Evolutionary conservation across 805 yeast genomes (phyloP).

Genomic region (Lachancea quebecensis): DNA sequence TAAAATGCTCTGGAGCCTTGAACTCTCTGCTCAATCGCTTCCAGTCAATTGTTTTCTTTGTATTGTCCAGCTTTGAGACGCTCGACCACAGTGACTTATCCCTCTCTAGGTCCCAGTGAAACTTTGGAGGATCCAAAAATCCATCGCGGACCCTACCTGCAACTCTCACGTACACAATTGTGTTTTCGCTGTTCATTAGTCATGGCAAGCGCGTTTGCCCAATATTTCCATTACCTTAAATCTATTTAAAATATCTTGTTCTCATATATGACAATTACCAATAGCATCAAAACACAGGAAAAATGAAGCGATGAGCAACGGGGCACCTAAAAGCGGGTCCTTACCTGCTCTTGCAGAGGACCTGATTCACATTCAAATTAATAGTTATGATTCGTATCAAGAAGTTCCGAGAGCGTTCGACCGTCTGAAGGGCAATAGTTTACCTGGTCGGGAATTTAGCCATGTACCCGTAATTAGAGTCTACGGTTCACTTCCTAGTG

Average conservation of each 20-base stretch:
- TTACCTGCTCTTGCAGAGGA: constrained; percentile 14
- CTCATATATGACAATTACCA: neutral
- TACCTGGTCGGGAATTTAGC: constrained; percentile 29
- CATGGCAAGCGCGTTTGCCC: too few relatives aligned
- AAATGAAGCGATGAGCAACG: constrained; percentile 15
- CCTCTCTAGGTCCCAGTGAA: constrained; percentile 29
- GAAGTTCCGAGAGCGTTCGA: constrained; percentile 50
- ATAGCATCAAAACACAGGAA: neutral
- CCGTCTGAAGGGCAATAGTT: constrained; percentile 31
- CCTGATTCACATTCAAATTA: constrained; percentile 45
- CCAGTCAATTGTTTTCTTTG: constrained; percentile 27
- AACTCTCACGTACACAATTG: constrained; percentile 39
- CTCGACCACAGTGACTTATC: constrained; percentile 30
- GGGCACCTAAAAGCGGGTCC: constrained; percentile 8
- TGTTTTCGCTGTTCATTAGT: constrained; percentile 26
- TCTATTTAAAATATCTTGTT: neutral
- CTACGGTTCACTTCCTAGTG: constrained; percentile 62
- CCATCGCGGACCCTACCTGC: constrained; percentile 37
- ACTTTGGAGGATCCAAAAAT: constrained; percentile 34
- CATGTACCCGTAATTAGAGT: constrained; percentile 72
- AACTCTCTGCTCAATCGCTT: constrained; percentile 29
- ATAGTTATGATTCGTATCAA: constrained; percentile 61
- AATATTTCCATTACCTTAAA: too few relatives aligned
- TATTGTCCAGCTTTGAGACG: constrained; percentile 19
- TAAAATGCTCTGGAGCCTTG: constrained; percentile 30